phyloP scores from a whole-genome alignment of 106 monocot species.

The Apostasia shenzhenica region DNA sequence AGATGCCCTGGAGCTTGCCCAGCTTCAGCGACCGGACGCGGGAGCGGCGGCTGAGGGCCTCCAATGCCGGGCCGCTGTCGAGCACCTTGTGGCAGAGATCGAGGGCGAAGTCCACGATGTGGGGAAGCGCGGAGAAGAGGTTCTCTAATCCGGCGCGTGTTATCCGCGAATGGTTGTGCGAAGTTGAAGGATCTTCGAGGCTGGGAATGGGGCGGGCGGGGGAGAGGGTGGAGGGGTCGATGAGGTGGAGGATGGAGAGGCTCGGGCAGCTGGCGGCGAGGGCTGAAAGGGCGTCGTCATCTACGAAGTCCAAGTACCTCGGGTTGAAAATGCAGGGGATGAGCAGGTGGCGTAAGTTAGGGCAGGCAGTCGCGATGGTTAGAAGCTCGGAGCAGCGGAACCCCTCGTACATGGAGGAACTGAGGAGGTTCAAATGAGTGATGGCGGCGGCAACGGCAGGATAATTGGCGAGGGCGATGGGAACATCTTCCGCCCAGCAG shows the following conservation, averaged over 20 bases:
- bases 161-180: conserved; percentile 27
- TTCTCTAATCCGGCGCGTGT: conserved; percentile 32
- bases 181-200: neutral
- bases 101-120: conserved; percentile 51
- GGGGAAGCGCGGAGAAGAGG: conserved; percentile 40
- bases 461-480: conserved; percentile 33
- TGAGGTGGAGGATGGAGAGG: conserved; percentile 53
- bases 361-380: conserved; percentile 36
- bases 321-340: conserved; percentile 80
- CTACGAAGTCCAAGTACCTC: conserved; percentile 49
- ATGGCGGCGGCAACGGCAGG: conserved; percentile 26
- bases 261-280: conserved; percentile 47
- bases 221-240: conserved; percentile 35
- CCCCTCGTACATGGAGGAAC: conserved; percentile 42
- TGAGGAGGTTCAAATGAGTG: conserved; percentile 45
- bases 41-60: conserved; percentile 32
- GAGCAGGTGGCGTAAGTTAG: conserved; percentile 38
- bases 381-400: conserved; percentile 51
- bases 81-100: conserved; percentile 51
- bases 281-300: conserved; percentile 42
- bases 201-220: conserved; percentile 6
- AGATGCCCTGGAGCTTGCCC: conserved; percentile 61
- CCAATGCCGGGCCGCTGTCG: conserved; percentile 50
- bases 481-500: conserved; percentile 90
- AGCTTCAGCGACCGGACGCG: conserved; percentile 41